Evolutionary conservation across 768 basidiomycete species (phyloP), one percentile per base, ranked within the genome.

Genomic region (Xerocomellus amylosporus): DNA sequence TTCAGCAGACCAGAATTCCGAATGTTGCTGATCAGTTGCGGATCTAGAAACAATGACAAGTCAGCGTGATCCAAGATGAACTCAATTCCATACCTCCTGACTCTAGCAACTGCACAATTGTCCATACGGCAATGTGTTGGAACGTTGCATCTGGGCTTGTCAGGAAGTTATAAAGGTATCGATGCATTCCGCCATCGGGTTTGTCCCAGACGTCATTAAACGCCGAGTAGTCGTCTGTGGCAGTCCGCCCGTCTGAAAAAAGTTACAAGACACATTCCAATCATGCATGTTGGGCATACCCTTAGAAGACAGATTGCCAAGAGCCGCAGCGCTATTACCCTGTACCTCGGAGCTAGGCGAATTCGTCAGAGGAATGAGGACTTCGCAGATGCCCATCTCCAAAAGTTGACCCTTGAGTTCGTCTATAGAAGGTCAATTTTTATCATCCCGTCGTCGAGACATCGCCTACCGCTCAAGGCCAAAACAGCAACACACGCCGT

Each of bases 61-160:
- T 44, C 5, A 31, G 13, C 19, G 4, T 56, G 34, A 45, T 39
- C 53, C 31, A 24, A 43, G 28, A 41, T 15, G n/a, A 26, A 30
- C 24, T 43, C 22, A 8, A 19, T 1, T 2, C 60, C 76, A 40
- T 60, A 90, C 89, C 91, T 57, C 92, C 90, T n/a, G 96, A 96
- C 70, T 99, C 97, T 26, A 99, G 79, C 20, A 99, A 75, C 68
- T 99, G 97, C 24, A 98, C 95, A 61, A 98, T 95, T 0, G 97
- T 98, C 97, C 97, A 99, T 41, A 99, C 94, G 33, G 97, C 97
- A 58, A 98, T 99, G 68, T 99, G 97, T 71, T 98, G 95, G 87
- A 99, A 99, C 1, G 97, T 99, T 14, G 92, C 88, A 66, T 99
- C 97, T 7, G 89, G 77, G 66, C 91, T 95, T 39, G 85, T 91